These are phyloP conservation scores for Candida corydali DNA, from an alignment of 805 yeast genomes.

Conservation along the genomic window DNA sequence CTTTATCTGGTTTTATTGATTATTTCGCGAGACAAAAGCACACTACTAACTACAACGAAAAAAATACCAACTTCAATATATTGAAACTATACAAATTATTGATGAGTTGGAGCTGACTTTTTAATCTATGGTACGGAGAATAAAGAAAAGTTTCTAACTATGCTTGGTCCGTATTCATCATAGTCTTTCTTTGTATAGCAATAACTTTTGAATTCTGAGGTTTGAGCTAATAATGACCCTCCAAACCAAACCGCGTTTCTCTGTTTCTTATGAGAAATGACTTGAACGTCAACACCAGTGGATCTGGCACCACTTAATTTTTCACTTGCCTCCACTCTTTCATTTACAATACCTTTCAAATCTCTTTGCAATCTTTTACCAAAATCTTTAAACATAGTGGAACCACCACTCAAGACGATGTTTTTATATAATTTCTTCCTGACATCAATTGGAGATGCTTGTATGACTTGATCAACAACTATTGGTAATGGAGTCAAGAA, in stretches of 20 bases:
- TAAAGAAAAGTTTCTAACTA: slow-evolving; percentile 93
- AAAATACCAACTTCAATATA: not conserved
- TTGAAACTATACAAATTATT: too few species aligned
- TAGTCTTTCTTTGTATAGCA: slow-evolving; percentile 97
- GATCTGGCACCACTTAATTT: slow-evolving; percentile 68
- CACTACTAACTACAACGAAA: slow-evolving; percentile 3
- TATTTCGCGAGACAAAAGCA: not conserved
- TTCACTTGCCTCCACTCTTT: slow-evolving; percentile 82
- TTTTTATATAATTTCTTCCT: slow-evolving; percentile 94
- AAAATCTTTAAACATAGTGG: slow-evolving; percentile 97
- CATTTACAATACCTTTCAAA: slow-evolving; percentile 79
- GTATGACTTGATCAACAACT: slow-evolving; percentile 94
- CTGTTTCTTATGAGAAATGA: slow-evolving; percentile 94
- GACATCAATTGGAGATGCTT: slow-evolving; percentile 94
- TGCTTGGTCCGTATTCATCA: slow-evolving; percentile 96
- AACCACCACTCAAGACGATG: slow-evolving; percentile 95
- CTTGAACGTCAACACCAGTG: slow-evolving; percentile 95
- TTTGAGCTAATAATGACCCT: slow-evolving; percentile 94
- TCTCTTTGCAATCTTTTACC: slow-evolving; percentile 98
- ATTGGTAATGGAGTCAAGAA: slow-evolving; percentile 93
- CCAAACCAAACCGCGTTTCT: slow-evolving; percentile 99
- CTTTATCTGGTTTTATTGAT: too few species aligned
- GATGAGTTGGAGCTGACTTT: too few species aligned
- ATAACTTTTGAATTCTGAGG: slow-evolving; percentile 92
- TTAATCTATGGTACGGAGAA: slow-evolving; percentile 75